Evolutionary conservation across 2,329 filamentous ascomycete species (phyloP), one percentile per base, ranked within the genome.

Genomic region (Pseudocercospora musae): DNA sequence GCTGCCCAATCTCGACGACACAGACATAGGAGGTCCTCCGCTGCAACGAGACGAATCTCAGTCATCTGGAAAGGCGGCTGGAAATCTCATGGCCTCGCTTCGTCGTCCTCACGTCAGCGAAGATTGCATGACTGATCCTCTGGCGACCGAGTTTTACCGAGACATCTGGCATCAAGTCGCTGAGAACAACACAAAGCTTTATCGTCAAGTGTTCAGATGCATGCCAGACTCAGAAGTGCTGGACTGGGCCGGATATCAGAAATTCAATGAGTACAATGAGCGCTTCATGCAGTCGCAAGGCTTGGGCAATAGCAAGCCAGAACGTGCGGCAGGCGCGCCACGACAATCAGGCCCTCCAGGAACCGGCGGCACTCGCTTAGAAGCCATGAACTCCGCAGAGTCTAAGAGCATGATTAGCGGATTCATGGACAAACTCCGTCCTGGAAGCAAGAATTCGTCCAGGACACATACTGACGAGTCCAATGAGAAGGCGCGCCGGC

Each of bases 171-270:
- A 89, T 67, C 84, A 87, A 18, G 87, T 92, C 58, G 95, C 95
- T 0, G 87, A 90, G 66, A 98, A 98, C 80, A 99, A 99, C 75
- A 99, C 95, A 2, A 94, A 92, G 74, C 85, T 99, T 53, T 99
- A 91, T 79, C 89, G 95, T 31, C 87, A 90, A 64, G 94, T 99
- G 8, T 99, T 99, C 80, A 88, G 93, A 52, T 97, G 93, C 77
- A 96, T 96, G 90, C 95, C 95, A 1, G 95, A 99, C 75, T 97
- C 88, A 57, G 92, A 97, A 73, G 95, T 96, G 25, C 89, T 87
- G 66, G 94, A 90, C 48, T 99, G 95, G 95, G 88, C 90, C 68
- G 90, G 96, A 66, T 99, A 99, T 77, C 89, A 91, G 66, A 89
- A 96, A 68, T 96, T 90, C 72, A 83, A 85, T 58, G 84, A 87